Evolutionary conservation across 371 early-diverging fungal species (phyloP).

Genomic region (Funneliformis caledonium): DNA sequence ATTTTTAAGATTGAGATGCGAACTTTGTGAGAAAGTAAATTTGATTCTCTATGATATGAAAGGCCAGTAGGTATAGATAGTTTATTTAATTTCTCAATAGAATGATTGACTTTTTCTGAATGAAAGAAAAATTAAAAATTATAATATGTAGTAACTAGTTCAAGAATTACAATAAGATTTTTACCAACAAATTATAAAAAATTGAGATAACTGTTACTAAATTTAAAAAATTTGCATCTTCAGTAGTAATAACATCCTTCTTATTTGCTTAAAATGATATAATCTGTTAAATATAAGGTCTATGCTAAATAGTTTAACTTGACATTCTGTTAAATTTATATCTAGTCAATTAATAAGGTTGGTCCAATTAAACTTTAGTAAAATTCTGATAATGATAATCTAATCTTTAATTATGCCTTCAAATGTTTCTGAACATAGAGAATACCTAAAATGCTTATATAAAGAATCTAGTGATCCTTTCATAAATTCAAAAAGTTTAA

Average conservation of each 20-base stretch:
- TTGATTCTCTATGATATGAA: not conserved
- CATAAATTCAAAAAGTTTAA: constrained; percentile 3
- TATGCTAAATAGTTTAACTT: not conserved
- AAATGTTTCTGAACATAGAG: constrained; percentile 1
- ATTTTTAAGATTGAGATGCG: not conserved
- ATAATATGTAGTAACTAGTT: not conserved
- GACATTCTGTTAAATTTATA: constrained; percentile 4
- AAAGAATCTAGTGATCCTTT: constrained; percentile 22
- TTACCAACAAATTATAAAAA: constrained; percentile 23
- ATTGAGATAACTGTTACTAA: not conserved
- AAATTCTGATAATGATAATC: constrained; percentile 47
- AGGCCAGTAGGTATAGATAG: not conserved
- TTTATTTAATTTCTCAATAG: not conserved
- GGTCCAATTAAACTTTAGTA: not conserved
- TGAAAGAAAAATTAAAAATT: not conserved
- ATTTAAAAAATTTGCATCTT: constrained; percentile 13
- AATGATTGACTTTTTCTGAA: not conserved
- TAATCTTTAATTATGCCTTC: constrained; percentile 7
- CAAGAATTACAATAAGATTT: not conserved
- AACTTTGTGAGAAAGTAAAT: not conserved
- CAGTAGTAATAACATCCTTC: not conserved
- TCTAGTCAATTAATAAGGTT: constrained; percentile 2
- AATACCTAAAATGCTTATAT: not conserved
- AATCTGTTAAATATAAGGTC: not conserved
- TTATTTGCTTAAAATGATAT: not conserved